A percentile compares a stretch with the other conserved stretches of the same genome.
Evolutionary conservation across 2,329 filamentous ascomycete genomes (phyloP).

Genomic region (Botrytis aclada): DNA sequence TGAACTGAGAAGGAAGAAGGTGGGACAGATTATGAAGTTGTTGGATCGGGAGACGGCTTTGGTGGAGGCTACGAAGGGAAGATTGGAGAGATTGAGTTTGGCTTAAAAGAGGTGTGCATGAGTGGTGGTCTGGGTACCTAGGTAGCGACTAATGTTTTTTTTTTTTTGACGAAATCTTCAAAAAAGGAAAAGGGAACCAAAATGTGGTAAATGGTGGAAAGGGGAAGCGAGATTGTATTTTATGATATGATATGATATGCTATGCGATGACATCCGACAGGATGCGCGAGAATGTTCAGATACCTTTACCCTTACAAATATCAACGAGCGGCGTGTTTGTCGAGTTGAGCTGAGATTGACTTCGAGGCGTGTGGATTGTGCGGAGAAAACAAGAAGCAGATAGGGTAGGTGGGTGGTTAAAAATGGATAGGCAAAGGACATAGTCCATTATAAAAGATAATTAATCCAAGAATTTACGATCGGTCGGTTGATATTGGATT

Average conservation of each 20-base stretch:
- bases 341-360: neutral
- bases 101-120: neutral
- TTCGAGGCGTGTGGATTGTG: neutral
- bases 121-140: neutral
- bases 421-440: neutral
- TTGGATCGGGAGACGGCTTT: constrained; percentile 65
- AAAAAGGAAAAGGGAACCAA: too few species aligned
- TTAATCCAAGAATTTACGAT: neutral
- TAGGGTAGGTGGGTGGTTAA: too few species aligned
- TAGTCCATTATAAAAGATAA: neutral
- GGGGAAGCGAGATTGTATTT: neutral
- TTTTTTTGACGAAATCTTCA: neutral
- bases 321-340: neutral
- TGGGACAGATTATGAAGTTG: constrained; percentile 60
- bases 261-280: neutral
- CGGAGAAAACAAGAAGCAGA: neutral
- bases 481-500: neutral
- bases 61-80: constrained; percentile 62
- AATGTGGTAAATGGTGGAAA: neutral
- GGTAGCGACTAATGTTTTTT: neutral
- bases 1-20: constrained; percentile 60
- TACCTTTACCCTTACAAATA: neutral
- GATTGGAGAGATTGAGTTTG: constrained; percentile 55
- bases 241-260: neutral
- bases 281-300: neutral